Evolutionary conservation across 306 rosid genomes (phyloP).

Genomic region (Vicia faba): DNA sequence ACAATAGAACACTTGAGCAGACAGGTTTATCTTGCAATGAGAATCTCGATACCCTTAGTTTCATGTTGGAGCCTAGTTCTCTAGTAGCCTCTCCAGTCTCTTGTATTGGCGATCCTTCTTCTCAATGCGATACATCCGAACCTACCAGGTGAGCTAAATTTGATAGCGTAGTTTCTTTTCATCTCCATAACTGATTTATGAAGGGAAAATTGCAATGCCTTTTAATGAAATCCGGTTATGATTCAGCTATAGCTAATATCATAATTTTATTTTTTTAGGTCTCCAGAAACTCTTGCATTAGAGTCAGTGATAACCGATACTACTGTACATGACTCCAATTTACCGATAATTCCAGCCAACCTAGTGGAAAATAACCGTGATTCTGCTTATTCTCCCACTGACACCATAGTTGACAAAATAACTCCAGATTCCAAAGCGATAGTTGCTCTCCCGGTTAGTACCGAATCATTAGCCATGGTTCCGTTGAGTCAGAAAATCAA

Average conservation of each 20-base stretch:
- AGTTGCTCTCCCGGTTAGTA: constrained; percentile 59
- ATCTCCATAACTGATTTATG: too few species aligned
- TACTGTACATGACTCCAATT: constrained; percentile 45
- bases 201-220: constrained; percentile 5
- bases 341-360: constrained; percentile 49
- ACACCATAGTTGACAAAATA: constrained; percentile 47
- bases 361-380: constrained; percentile 56
- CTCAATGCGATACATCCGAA: constrained; percentile 55
- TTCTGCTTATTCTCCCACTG: constrained; percentile 52
- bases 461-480: constrained; percentile 70
- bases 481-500: constrained; percentile 68
- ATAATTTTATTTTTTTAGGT: constrained; percentile 48
- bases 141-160: constrained; percentile 53
- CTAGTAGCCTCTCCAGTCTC: constrained; percentile 48
- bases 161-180: constrained; percentile 24
- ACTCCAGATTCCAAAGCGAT: constrained; percentile 68
- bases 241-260: constrained; percentile 33
- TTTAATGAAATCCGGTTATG: not conserved
- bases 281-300: constrained; percentile 52
- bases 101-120: constrained; percentile 54
- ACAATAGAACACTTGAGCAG: constrained; percentile 77
- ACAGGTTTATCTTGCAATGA: constrained; percentile 79
- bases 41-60: constrained; percentile 69
- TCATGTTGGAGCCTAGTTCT: constrained; percentile 74
- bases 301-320: constrained; percentile 54